Percentiles rank a stretch among this genome's conserved stretches.
These are phyloP conservation scores for Dioszegia aurantiaca DNA, from an alignment of 768 basidiomycete genomes.

Conservation along the genomic window DNA sequence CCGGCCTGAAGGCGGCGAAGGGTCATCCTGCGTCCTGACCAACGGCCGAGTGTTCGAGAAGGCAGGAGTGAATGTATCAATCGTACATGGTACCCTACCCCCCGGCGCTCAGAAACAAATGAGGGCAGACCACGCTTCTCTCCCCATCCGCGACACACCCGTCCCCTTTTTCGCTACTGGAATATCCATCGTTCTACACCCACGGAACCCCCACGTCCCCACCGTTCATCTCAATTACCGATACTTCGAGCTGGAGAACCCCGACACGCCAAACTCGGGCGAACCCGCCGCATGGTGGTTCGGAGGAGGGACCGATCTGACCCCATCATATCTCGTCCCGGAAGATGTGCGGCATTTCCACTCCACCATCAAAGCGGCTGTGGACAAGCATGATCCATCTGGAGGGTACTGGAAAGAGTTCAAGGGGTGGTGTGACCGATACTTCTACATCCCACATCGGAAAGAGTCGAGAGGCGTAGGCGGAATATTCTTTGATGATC, in stretches of 20 bases:
- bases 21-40: constrained; percentile 75
- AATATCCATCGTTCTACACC: constrained; percentile 88
- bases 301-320: constrained; percentile 91
- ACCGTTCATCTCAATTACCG: constrained; percentile 96
- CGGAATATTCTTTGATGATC: constrained; percentile 95
- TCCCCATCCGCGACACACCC: constrained; percentile 51
- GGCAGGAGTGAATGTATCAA: constrained; percentile 89
- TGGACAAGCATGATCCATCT: constrained; percentile 65
- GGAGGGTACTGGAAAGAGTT: constrained; percentile 65
- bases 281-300: constrained; percentile 88
- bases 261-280: constrained; percentile 29
- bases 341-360: constrained; percentile 89
- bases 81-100: constrained; percentile 83
- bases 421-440: constrained; percentile 97
- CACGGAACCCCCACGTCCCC: constrained; percentile 85
- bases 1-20: constrained; percentile 64
- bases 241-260: constrained; percentile 82
- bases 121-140: constrained; percentile 80
- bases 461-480: constrained; percentile 81
- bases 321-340: constrained; percentile 85
- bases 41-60: constrained; percentile 74
- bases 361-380: constrained; percentile 67
- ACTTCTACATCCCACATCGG: constrained; percentile 89
- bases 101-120: constrained; percentile 89
- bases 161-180: constrained; percentile 93